phyloP scores from a whole-genome alignment of 768 basidiomycete genomes.

The Pleurotus tuber-regium region DNA sequence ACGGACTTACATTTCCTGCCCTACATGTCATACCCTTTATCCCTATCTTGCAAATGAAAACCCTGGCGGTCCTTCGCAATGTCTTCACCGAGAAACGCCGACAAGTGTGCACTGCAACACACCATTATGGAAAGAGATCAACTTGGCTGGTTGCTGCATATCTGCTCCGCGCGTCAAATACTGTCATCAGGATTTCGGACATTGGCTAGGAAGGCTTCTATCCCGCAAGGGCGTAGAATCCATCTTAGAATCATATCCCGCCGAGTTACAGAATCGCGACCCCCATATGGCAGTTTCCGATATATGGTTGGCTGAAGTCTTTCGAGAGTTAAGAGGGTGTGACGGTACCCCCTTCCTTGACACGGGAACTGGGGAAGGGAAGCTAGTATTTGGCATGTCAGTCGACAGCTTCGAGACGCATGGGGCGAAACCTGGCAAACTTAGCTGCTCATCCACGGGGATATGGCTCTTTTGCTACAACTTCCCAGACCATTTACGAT shows the following conservation, averaged over 20 bases:
- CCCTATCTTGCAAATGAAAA: slow-evolving; percentile 12
- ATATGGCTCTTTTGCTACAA: slow-evolving; percentile 1
- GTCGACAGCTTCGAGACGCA: slow-evolving; percentile 1
- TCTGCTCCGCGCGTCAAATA: slow-evolving; percentile 15
- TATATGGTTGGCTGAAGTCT: slow-evolving; percentile 1
- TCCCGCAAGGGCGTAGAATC: slow-evolving; percentile 25
- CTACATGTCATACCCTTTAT: slow-evolving; percentile 20
- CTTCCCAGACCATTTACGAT: not conserved
- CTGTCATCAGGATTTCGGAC: slow-evolving; percentile 20
- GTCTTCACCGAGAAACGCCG: slow-evolving; percentile 8
- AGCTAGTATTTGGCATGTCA: not conserved
- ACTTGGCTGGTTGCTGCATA: not conserved
- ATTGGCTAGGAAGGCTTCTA: slow-evolving; percentile 24
- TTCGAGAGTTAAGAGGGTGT: slow-evolving; percentile 1
- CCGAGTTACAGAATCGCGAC: not conserved
- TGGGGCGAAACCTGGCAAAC: not conserved
- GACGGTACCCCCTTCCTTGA: not conserved
- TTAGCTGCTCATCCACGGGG: not conserved
- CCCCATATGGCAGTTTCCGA: slow-evolving; percentile 10
- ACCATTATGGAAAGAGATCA: not conserved
- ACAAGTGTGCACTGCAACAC: slow-evolving; percentile 11
- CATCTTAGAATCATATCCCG: slow-evolving; percentile 17
- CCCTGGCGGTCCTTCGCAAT: slow-evolving; percentile 7
- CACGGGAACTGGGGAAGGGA: not conserved
- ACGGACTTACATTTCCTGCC: slow-evolving; percentile 20